A percentile compares a stretch with the other conserved stretches of the same genome.
These are phyloP conservation scores for Nyctanthes arbortristis DNA, from an alignment of 257 asterid genomes.

Conservation along the genomic window DNA sequence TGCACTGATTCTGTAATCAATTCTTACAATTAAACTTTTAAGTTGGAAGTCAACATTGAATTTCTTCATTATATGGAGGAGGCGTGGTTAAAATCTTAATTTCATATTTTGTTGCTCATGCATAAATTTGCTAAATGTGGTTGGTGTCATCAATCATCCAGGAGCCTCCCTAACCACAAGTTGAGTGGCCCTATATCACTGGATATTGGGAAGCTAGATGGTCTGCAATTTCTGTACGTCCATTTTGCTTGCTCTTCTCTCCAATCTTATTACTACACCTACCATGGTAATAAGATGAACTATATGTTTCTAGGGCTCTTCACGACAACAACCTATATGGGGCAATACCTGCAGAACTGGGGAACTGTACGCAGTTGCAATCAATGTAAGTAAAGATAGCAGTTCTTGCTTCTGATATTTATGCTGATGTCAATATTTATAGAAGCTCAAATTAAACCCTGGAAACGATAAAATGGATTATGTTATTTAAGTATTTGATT, in stretches of 20 bases:
- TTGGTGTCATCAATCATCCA: constrained; percentile 38
- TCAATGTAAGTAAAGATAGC: constrained; percentile 64
- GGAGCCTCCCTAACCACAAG: constrained; percentile 92
- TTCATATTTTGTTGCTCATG: neutral
- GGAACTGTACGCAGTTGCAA: constrained; percentile 81
- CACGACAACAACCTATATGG: constrained; percentile 90
- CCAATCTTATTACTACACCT: constrained; percentile 9
- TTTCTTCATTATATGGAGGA: neutral
- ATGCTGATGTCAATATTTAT: constrained; percentile 15
- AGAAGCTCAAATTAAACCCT: constrained; percentile 14
- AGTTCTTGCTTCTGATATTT: constrained; percentile 12
- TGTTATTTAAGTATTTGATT: constrained; percentile 8
- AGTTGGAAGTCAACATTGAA: neutral
- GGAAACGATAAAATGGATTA: neutral
- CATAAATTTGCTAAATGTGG: constrained; percentile 19
- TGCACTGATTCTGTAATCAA: neutral
- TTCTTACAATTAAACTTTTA: neutral
- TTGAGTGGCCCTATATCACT: constrained; percentile 83
- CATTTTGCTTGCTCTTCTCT: constrained; percentile 27
- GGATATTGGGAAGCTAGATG: constrained; percentile 85
- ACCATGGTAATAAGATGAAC: constrained; percentile 32
- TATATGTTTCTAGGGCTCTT: constrained; percentile 61
- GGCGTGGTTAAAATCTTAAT: neutral
- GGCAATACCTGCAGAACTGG: constrained; percentile 81
- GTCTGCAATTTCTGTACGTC: constrained; percentile 79